Base-by-base conservation (phyloP, 768 basidiomycete genomes). In the Podaxis sp. region DNA sequence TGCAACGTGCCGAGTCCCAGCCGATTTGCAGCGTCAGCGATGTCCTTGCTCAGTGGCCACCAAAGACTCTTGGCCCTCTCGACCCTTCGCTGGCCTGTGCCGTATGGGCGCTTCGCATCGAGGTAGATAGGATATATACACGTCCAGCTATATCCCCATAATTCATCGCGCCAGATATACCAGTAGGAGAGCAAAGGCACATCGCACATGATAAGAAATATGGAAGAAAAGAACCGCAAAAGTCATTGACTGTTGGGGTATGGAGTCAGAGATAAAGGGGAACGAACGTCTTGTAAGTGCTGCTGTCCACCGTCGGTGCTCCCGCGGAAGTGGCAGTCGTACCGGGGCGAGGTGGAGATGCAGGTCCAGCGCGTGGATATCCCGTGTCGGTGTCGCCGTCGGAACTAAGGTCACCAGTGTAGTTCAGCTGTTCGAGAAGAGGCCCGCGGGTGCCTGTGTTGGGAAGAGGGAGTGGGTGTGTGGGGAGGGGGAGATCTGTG, bases 81-180 rank as follows among this genome's bases (percentile, higher is more conserved):
- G 60, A 98, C 86, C 54, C 96, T 83, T 43, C 96, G 87, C 66
- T 90, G 86, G 19, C 94, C 94, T 4, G 83, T 88, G 3, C 87
- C 86, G 73, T 93, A 91, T 0, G 95, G 87, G 1, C 89, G 89
- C 73, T 98, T 97, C 38, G 96, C 95, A 75, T 98, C 96, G 61
- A 98, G 85, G 75, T 98, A 98, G 70, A 98, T 91, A 4, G 96
- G 96, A 73, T 98, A 99, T 70, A 98, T 86, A 68, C 92, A 93
- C 50, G 93, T 89, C 96, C 96, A 97, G 69, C 95, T 97, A 69
- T 58, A 50, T 25, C 22, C 15, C 40, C 56, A 63, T 49, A 33
- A 57, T 36, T 58, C 27, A n/a, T 24, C 24, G 29, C 12, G 33
- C 4, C 4, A 29, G 38, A 50, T 17, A 22, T 19, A 46, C 43